Percentiles rank a stretch among this genome's conserved stretches.
phyloP scores from a whole-genome alignment of 1,284 basidiomycete species.

The Sporisorium exsertum region DNA sequence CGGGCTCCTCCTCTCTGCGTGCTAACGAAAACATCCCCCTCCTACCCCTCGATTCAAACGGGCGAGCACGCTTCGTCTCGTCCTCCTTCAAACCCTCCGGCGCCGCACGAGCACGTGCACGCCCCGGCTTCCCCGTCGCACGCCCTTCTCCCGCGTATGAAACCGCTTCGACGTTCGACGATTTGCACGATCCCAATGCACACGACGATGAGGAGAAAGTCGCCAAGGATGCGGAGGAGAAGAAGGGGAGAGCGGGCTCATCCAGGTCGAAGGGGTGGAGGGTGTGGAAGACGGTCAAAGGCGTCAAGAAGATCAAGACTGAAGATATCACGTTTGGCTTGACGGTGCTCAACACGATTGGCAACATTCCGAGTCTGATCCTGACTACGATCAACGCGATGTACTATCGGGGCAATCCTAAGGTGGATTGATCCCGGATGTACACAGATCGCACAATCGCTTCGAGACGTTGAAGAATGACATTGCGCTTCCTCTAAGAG shows the following conservation, averaged over 20 bases:
- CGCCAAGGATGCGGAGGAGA: neutral
- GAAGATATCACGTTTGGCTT: constrained; percentile 39
- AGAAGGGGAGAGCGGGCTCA: neutral
- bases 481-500: neutral
- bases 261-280: neutral
- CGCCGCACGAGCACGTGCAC: neutral
- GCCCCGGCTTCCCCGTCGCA: neutral
- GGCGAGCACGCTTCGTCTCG: neutral
- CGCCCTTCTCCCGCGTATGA: neutral
- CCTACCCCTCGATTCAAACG: neutral
- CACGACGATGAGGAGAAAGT: too few species aligned
- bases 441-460: neutral
- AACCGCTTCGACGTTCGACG: neutral
- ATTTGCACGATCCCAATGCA: too few species aligned
- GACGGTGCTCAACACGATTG: constrained; percentile 38
- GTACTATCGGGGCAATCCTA: constrained; percentile 39
- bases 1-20: neutral
- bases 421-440: constrained; percentile 14
- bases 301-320: constrained; percentile 5
- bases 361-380: constrained; percentile 33
- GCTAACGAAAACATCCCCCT: neutral
- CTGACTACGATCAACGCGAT: constrained; percentile 30
- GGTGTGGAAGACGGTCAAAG: neutral
- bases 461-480: neutral
- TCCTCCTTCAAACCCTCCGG: neutral